phyloP scores from a whole-genome alignment of 192 early-diverging fungal genomes.

The Chytriomyces confervae region DNA sequence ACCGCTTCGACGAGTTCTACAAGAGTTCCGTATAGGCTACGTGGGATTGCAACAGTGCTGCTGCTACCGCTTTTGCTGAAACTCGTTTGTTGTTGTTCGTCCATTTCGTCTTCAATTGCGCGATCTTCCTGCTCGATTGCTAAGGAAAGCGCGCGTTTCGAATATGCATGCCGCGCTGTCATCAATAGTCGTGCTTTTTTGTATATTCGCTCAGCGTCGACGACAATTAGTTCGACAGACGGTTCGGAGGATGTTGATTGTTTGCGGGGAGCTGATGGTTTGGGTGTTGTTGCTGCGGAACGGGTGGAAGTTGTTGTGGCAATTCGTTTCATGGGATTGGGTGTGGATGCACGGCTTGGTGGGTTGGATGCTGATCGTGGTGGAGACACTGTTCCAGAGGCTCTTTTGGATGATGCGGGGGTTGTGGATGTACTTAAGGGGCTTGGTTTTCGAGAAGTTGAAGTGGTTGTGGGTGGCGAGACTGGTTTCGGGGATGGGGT shows the following conservation, averaged over 20 bases:
- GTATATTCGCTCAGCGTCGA: not conserved
- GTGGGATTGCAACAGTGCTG: not conserved
- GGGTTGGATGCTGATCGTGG: not conserved
- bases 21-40: not conserved
- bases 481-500: too few species aligned
- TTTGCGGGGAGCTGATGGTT: not conserved
- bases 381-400: not conserved
- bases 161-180: not conserved
- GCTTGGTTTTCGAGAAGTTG: not conserved
- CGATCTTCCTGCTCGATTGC: not conserved
- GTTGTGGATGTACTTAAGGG: not conserved
- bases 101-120: not conserved
- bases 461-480: not conserved
- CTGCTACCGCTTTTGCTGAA: not conserved
- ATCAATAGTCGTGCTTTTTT: slow-evolving; percentile 20
- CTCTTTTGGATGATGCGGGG: not conserved
- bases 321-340: not conserved
- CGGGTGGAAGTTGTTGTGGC: not conserved
- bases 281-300: not conserved
- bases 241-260: not conserved
- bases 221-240: not conserved
- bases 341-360: not conserved
- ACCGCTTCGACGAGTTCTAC: slow-evolving; percentile 18
- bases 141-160: not conserved
- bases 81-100: not conserved